Evolutionary conservation across 192 early-diverging fungal species (phyloP).

Genomic region (Gigaspora rosea): DNA sequence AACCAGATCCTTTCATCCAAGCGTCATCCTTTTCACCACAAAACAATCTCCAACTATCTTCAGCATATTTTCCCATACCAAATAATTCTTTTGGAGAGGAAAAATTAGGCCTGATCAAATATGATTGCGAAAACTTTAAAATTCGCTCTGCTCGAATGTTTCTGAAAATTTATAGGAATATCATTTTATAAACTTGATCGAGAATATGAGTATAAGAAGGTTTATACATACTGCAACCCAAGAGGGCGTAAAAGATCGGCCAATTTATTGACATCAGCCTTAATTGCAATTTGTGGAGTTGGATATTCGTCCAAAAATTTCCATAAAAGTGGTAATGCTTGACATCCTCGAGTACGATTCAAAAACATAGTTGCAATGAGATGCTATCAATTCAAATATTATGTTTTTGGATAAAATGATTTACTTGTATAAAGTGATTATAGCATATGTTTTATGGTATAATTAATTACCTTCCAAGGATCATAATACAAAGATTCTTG

Average conservation of each 20-base stretch:
- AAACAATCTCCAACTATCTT: conserved; percentile 33
- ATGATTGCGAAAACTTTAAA: conserved; percentile 24
- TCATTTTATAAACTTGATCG: background rate
- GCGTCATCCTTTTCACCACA: conserved; percentile 29
- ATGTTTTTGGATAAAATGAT: background rate
- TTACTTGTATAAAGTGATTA: background rate
- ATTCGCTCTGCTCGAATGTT: conserved; percentile 25
- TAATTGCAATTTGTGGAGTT: conserved; percentile 16
- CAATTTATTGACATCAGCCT: conserved; percentile 12
- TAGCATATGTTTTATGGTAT: background rate
- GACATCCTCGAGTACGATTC: conserved; percentile 16
- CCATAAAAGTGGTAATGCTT: conserved; percentile 29
- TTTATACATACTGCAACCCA: conserved; percentile 31
- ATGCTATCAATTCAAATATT: background rate
- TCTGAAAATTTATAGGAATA: background rate
- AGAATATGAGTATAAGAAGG: background rate
- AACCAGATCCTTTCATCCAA: conserved; percentile 16
- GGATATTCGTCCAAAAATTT: conserved; percentile 32
- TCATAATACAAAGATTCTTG: conserved; percentile 32
- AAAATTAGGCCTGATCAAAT: conserved; percentile 22
- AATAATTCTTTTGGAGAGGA: conserved; percentile 21
- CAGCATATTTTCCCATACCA: conserved; percentile 34
- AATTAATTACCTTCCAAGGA: conserved; percentile 30
- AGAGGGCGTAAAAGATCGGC: conserved; percentile 19
- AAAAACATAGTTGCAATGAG: conserved; percentile 31